phyloP scores from a whole-genome alignment of 1,284 basidiomycete genomes.

The Heterobasidion occidentale region DNA sequence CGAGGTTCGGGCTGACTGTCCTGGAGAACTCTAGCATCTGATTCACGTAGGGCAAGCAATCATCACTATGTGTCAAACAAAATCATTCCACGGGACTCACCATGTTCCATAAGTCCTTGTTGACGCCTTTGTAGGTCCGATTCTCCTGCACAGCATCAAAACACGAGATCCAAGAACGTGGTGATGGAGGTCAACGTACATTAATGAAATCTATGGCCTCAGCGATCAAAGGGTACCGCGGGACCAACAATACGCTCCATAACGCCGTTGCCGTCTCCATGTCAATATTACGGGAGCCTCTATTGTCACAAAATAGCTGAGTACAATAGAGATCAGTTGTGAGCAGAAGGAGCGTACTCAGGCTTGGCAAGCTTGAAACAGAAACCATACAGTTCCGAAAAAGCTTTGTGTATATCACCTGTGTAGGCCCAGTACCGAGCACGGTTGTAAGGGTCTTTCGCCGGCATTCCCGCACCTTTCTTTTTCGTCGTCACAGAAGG shows the following conservation, averaged over 20 bases:
- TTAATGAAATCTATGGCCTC: slow-evolving; percentile 57
- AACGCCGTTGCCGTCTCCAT: slow-evolving; percentile 73
- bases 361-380: slow-evolving; percentile 66
- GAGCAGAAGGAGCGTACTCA: slow-evolving; percentile 26
- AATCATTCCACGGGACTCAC: slow-evolving; percentile 23
- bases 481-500: slow-evolving; percentile 28
- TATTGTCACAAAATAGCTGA: slow-evolving; percentile 15
- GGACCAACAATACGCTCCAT: slow-evolving; percentile 63
- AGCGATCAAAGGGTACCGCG: slow-evolving; percentile 53
- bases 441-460: slow-evolving; percentile 48
- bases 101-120: slow-evolving; percentile 82
- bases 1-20: slow-evolving; percentile 49
- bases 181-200: slow-evolving; percentile 25
- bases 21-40: slow-evolving; percentile 70
- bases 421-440: slow-evolving; percentile 42
- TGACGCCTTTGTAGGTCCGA: slow-evolving; percentile 61
- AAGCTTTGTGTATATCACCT: slow-evolving; percentile 40
- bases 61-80: no score
- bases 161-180: slow-evolving; percentile 1
- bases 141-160: slow-evolving; percentile 36
- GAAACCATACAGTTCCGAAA: slow-evolving; percentile 57
- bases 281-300: slow-evolving; percentile 65
- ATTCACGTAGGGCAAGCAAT: background rate
- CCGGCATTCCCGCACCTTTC: slow-evolving; percentile 1
- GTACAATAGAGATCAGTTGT: background rate